A percentile compares a stretch with the other conserved stretches of the same genome.
These are phyloP conservation scores for Mucor lusitanicus DNA, from an alignment of 371 early-diverging fungal species.

Conservation along the genomic window DNA sequence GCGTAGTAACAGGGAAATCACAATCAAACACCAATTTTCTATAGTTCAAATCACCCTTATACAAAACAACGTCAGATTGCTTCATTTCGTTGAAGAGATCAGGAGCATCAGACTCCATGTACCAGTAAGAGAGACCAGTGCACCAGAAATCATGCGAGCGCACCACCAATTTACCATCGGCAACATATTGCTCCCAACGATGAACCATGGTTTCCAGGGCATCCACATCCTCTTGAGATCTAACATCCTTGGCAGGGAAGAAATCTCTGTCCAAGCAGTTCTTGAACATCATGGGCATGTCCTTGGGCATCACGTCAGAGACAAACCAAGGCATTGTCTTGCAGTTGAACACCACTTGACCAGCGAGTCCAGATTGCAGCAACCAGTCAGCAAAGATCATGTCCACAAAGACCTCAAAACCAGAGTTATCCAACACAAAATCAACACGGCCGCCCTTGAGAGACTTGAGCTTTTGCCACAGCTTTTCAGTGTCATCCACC, in stretches of 20 bases:
- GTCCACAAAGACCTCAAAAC: slow-evolving; percentile 91
- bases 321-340: slow-evolving; percentile 96
- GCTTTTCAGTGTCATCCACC: slow-evolving; percentile 62
- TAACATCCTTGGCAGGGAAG: slow-evolving; percentile 33
- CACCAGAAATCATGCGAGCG: slow-evolving; percentile 84
- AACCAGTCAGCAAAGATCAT: slow-evolving; percentile 88
- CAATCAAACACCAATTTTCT: slow-evolving; percentile 91
- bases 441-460: slow-evolving; percentile 65
- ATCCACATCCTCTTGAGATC: slow-evolving; percentile 36
- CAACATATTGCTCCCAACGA: slow-evolving; percentile 73
- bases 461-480: slow-evolving; percentile 58
- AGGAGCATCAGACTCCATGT: slow-evolving; percentile 64
- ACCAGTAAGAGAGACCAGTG: slow-evolving; percentile 75
- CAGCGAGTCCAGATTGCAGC: slow-evolving; percentile 68
- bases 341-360: slow-evolving; percentile 77
- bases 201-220: slow-evolving; percentile 58
- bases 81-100: slow-evolving; percentile 61
- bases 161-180: slow-evolving; percentile 62
- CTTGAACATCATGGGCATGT: slow-evolving; percentile 73
- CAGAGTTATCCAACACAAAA: slow-evolving; percentile 86
- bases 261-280: slow-evolving; percentile 45
- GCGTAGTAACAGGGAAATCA: slow-evolving; percentile 79
- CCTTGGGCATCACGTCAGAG: slow-evolving; percentile 79
- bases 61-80: slow-evolving; percentile 71
- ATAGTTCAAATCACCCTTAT: slow-evolving; percentile 97